phyloP scores from a whole-genome alignment of 306 rosid species.

The Biancaea sappan region DNA sequence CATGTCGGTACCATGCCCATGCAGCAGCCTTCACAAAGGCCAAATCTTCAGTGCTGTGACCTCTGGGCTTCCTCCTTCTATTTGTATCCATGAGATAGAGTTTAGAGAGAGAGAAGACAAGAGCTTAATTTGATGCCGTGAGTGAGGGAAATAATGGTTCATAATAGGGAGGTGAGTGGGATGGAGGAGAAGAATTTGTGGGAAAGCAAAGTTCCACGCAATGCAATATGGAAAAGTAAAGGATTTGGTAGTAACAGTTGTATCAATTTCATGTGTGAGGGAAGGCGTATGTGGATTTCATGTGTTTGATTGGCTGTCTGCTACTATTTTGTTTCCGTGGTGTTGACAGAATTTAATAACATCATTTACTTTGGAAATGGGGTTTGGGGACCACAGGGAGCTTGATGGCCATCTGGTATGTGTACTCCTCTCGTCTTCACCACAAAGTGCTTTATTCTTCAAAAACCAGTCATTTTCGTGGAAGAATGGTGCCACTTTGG shows the following conservation, averaged over 20 bases:
- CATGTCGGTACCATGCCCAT: slow-evolving; percentile 86
- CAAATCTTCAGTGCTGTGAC: slow-evolving; percentile 25
- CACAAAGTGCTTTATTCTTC: neutral
- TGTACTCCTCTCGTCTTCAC: slow-evolving; percentile 29
- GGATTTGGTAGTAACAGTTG: slow-evolving; percentile 34
- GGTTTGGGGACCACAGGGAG: neutral
- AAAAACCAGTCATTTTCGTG: slow-evolving; percentile 22
- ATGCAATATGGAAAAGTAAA: neutral
- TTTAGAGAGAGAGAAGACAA: slow-evolving; percentile 27
- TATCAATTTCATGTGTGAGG: slow-evolving; percentile 31
- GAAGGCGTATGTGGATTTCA: slow-evolving; percentile 23
- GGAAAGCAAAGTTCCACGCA: neutral
- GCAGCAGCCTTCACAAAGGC: slow-evolving; percentile 74
- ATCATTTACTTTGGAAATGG: slow-evolving; percentile 26
- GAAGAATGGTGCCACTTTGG: neutral
- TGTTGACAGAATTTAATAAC: slow-evolving; percentile 37
- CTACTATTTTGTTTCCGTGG: slow-evolving; percentile 14
- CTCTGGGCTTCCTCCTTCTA: slow-evolving; percentile 11
- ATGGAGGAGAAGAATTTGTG: neutral
- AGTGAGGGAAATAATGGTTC: neutral
- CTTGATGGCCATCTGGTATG: neutral
- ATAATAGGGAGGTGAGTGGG: neutral
- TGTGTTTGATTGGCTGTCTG: slow-evolving; percentile 28
- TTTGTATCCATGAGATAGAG: slow-evolving; percentile 40
- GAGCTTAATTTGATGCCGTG: slow-evolving; percentile 39